Percentiles rank a stretch among this genome's conserved stretches.
These are phyloP conservation scores for Salix dunnii DNA, from an alignment of 345 rosid species.

Conservation along the genomic window DNA sequence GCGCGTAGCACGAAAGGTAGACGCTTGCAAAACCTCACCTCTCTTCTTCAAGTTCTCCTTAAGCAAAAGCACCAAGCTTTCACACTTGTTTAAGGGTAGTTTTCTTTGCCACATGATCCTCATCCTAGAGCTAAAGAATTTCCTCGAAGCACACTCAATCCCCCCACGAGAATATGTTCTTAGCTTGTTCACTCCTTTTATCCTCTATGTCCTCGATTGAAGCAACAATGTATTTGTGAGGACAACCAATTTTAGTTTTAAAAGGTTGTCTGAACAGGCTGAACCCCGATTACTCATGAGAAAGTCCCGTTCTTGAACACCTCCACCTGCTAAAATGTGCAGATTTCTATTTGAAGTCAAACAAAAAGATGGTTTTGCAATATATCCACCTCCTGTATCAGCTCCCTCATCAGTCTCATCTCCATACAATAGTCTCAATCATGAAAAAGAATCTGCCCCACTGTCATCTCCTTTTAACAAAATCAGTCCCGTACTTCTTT, in stretches of 20 bases:
- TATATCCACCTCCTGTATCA: slow-evolving; percentile 28
- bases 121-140: slow-evolving; percentile 4
- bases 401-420: slow-evolving; percentile 18
- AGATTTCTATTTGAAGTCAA: slow-evolving; percentile 21
- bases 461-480: slow-evolving; percentile 31
- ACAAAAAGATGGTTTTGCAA: slow-evolving; percentile 19
- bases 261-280: not conserved
- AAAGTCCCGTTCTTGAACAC: slow-evolving; percentile 13
- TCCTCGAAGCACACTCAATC: slow-evolving; percentile 16
- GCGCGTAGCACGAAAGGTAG: not conserved
- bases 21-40: not conserved
- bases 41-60: not conserved
- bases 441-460: slow-evolving; percentile 26
- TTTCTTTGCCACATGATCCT: not conserved
- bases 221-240: slow-evolving; percentile 22
- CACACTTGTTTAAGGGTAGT: not conserved
- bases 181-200: slow-evolving; percentile 12
- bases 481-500: slow-evolving; percentile 50
- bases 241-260: not conserved
- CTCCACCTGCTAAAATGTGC: slow-evolving; percentile 28
- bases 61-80: not conserved
- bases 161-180: slow-evolving; percentile 14
- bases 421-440: slow-evolving; percentile 15
- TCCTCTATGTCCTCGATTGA: not conserved
- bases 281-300: not conserved